Evolutionary conservation across 1,139 yeast genomes (phyloP).

Genomic region (Debaryomyces singareniensis): DNA sequence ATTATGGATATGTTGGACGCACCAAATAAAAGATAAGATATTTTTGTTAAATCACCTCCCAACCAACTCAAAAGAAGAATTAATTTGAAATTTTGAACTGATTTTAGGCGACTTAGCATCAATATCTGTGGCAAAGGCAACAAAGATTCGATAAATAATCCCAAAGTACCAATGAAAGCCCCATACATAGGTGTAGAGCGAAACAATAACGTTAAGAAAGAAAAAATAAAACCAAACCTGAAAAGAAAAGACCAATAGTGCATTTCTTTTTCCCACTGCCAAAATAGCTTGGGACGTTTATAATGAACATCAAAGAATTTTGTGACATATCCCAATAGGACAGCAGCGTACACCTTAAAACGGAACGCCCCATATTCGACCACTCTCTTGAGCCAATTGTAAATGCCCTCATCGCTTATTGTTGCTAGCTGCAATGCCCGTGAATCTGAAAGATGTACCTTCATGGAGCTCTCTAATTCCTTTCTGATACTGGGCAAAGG

Average conservation of each 20-base stretch:
- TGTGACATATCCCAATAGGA: constrained; percentile 25
- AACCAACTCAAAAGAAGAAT: constrained; percentile 78
- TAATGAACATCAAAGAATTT: constrained; percentile 66
- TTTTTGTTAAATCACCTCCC: constrained; percentile 78
- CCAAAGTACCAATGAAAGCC: constrained; percentile 60
- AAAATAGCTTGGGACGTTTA: constrained; percentile 58
- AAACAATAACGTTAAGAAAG: constrained; percentile 40
- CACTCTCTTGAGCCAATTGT: not conserved
- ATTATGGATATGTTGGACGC: constrained; percentile 62
- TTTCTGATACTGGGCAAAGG: constrained; percentile 23
- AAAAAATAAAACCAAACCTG: constrained; percentile 36
- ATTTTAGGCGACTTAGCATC: constrained; percentile 58
- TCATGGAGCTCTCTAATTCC: constrained; percentile 15
- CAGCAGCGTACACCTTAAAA: constrained; percentile 8
- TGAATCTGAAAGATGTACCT: not conserved
- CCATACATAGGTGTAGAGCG: constrained; percentile 39
- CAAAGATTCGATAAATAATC: constrained; percentile 73
- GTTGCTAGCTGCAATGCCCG: not conserved
- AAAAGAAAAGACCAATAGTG: constrained; percentile 63
- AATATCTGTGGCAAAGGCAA: constrained; percentile 86
- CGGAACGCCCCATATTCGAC: constrained; percentile 7
- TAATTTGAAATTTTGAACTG: constrained; percentile 73
- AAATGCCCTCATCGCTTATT: not conserved
- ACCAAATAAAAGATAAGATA: constrained; percentile 66
- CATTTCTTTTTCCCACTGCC: constrained; percentile 75